These are phyloP conservation scores for Cladophialophora chaetospira DNA, from an alignment of 2,329 filamentous ascomycete genomes.

Conservation along the genomic window DNA sequence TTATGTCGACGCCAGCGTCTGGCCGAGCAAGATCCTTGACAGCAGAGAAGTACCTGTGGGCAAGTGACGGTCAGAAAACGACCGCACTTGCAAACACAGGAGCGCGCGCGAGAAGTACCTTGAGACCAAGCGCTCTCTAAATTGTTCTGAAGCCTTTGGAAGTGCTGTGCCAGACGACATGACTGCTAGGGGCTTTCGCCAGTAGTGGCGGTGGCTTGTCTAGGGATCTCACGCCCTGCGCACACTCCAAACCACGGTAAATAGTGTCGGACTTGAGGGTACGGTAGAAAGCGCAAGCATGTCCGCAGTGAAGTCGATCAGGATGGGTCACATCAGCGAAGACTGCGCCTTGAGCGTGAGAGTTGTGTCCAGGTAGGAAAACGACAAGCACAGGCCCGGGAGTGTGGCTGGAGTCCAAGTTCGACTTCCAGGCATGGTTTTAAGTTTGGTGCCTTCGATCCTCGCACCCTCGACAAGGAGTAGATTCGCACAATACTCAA, in stretches of 20 bases:
- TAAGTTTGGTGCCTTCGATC: no score
- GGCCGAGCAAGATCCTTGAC: slow-evolving; percentile 3
- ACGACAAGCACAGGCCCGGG: no score
- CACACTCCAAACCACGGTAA: no score
- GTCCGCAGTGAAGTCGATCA: not conserved
- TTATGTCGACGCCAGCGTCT: not conserved
- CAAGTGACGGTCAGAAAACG: not conserved
- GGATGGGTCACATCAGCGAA: not conserved
- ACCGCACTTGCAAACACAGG: not conserved
- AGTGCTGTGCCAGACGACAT: not conserved
- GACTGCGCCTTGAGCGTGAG: not conserved
- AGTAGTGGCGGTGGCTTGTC: not conserved
- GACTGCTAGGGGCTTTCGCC: not conserved
- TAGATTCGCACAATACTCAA: no score
- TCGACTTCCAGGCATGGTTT: no score
- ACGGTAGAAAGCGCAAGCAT: not conserved
- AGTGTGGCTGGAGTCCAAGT: no score
- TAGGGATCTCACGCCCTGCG: not conserved
- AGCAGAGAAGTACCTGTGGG: not conserved
- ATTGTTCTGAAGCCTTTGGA: slow-evolving; percentile 10
- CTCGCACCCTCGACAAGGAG: no score
- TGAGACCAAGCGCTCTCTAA: slow-evolving; percentile 14
- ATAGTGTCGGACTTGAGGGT: not conserved
- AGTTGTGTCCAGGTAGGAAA: no score
- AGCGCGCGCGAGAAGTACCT: not conserved